These are phyloP conservation scores for Spathaspora sp. DNA, from an alignment of 1,139 yeast genomes.

Conservation along the genomic window DNA sequence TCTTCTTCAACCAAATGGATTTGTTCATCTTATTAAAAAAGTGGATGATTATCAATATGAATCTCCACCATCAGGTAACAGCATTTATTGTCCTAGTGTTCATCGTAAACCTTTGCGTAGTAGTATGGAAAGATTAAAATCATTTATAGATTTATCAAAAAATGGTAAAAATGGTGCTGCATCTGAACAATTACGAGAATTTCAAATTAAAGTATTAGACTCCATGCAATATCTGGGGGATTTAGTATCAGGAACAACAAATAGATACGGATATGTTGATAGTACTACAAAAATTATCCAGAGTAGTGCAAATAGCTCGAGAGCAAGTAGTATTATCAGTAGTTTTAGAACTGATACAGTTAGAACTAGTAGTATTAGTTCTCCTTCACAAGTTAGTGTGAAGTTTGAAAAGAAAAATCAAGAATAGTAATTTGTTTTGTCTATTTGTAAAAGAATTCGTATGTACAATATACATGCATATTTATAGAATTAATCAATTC, in stretches of 20 bases:
- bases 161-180: conserved; percentile 11
- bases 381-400: not conserved
- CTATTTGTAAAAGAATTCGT: not conserved
- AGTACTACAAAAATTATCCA: conserved; percentile 1
- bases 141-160: conserved; percentile 14
- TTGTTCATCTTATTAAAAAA: conserved; percentile 10
- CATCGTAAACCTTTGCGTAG: not conserved
- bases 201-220: conserved; percentile 24
- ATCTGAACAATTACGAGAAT: conserved; percentile 16
- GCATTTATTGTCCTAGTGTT: not conserved
- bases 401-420: not conserved
- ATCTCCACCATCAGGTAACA: not conserved
- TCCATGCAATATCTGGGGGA: conserved; percentile 22
- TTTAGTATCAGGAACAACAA: conserved; percentile 13
- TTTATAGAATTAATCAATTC: too few relatives aligned
- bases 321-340: not conserved
- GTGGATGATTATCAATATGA: not conserved
- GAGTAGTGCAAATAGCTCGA: not conserved
- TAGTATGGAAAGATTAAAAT: conserved; percentile 6
- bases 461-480: not conserved
- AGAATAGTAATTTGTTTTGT: not conserved
- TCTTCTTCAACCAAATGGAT: conserved; percentile 16
- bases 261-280: conserved; percentile 11
- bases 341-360: not conserved
- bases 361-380: conserved; percentile 1